Evolutionary conservation across 306 rosid genomes (phyloP).

Genomic region (Hippophae rhamnoides): DNA sequence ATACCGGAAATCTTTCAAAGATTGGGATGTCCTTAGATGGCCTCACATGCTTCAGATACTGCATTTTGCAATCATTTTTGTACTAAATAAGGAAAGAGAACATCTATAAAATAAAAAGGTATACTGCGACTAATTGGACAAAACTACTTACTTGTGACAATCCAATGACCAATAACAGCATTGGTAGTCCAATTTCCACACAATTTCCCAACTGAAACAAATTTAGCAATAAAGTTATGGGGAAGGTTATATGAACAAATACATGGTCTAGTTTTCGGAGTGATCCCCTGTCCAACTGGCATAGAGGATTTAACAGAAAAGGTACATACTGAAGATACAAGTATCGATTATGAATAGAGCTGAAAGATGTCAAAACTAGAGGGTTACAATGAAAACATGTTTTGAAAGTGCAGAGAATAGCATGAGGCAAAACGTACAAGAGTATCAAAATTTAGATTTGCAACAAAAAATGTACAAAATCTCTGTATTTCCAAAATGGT

Average conservation of each 20-base stretch:
- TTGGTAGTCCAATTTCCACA: constrained; percentile 88
- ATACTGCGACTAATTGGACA: background rate
- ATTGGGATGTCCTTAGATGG: constrained; percentile 75
- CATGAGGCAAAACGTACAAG: too few species aligned
- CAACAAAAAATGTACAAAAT: too few species aligned
- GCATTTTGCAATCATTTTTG: constrained; percentile 25
- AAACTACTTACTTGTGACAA: constrained; percentile 70
- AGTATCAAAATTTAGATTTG: too few species aligned
- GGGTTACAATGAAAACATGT: too few species aligned
- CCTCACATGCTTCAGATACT: constrained; percentile 92
- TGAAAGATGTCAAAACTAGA: too few species aligned
- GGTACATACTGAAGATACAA: too few species aligned
- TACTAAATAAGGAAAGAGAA: constrained; percentile 2
- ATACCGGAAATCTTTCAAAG: constrained; percentile 84
- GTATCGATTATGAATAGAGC: too few species aligned
- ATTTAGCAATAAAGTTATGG: constrained; percentile 1
- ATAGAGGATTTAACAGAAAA: too few species aligned
- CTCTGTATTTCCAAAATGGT: background rate
- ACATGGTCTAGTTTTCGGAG: too few species aligned
- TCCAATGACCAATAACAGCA: constrained; percentile 75
- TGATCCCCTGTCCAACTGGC: too few species aligned
- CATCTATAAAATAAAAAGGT: constrained; percentile 3
- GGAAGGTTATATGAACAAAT: background rate
- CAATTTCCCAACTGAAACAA: constrained; percentile 78
- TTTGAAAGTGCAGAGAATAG: too few species aligned